Conservation (phyloP, 257 asterid species). For the Penstemon newberryi region DNA sequence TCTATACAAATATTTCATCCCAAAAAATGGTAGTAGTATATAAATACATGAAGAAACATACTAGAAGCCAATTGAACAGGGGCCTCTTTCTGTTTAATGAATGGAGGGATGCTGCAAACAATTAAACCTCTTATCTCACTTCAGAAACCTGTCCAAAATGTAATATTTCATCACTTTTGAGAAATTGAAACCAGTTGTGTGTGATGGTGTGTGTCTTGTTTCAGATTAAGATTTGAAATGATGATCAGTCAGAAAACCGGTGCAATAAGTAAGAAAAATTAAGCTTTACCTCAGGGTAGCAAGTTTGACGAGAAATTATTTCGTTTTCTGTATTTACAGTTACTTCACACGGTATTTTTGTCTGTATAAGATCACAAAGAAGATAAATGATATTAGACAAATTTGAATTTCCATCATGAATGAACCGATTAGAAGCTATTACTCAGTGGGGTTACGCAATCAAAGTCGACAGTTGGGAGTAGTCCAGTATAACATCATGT, state of each 20-base stretch:
- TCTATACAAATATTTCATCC: conserved; percentile 10
- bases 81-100: conserved; percentile 12
- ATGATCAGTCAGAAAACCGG: not conserved
- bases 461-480: not conserved
- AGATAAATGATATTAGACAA: conserved; percentile 13
- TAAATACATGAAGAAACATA: conserved; percentile 19
- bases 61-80: conserved; percentile 27
- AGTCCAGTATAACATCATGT: not conserved
- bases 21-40: conserved; percentile 8
- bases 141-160: conserved; percentile 28
- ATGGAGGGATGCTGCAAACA: not conserved
- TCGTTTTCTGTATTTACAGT: conserved; percentile 39
- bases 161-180: conserved; percentile 12
- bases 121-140: conserved; percentile 22
- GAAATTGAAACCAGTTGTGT: not conserved
- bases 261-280: conserved; percentile 1
- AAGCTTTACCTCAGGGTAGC: conserved; percentile 57
- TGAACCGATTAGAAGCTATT: not conserved
- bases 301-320: conserved; percentile 42
- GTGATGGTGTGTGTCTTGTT: not conserved
- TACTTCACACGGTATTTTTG: conserved; percentile 42
- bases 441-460: not conserved
- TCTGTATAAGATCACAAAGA: conserved; percentile 39
- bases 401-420: not conserved
- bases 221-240: not conserved